Conservation (phyloP, 257 asterid genomes). For the Lycium barbarum region DNA sequence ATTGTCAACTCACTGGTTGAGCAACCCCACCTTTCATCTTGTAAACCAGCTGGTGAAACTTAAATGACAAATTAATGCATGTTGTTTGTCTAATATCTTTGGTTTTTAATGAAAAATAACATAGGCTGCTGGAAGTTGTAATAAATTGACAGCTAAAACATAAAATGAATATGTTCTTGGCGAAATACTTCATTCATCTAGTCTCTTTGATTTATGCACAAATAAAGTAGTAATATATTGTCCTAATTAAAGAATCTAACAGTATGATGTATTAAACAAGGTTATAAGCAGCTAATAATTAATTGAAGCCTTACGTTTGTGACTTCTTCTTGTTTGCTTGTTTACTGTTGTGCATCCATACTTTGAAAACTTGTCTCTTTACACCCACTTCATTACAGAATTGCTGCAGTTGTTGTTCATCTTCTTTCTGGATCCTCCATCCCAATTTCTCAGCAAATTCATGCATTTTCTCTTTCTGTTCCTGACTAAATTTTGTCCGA, state of each 20-base stretch:
- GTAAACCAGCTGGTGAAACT: too few relatives aligned
- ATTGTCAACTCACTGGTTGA: too few relatives aligned
- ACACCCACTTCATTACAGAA: slow-evolving; percentile 51
- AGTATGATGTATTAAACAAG: background rate
- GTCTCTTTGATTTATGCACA: background rate
- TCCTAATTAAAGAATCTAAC: background rate
- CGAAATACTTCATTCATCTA: too few relatives aligned
- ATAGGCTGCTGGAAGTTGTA: too few relatives aligned
- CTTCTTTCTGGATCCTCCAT: slow-evolving; percentile 59
- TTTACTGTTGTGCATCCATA: slow-evolving; percentile 65
- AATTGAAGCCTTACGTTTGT: background rate
- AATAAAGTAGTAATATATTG: too few relatives aligned
- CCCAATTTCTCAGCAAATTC: slow-evolving; percentile 50
- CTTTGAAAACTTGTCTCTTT: slow-evolving; percentile 51
- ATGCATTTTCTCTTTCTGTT: slow-evolving; percentile 60
- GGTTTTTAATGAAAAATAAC: too few relatives aligned
- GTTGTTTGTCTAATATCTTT: too few relatives aligned
- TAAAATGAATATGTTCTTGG: too few relatives aligned
- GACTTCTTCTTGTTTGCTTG: slow-evolving; percentile 31
- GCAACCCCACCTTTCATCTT: too few relatives aligned
- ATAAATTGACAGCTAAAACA: too few relatives aligned
- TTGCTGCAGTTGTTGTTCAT: slow-evolving; percentile 50
- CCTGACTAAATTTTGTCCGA: slow-evolving; percentile 52
- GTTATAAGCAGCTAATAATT: background rate
- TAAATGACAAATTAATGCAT: too few relatives aligned